Percentiles rank a stretch among this genome's conserved stretches.
Conservation (phyloP, 352 stramenopile genomes). For the Globisporangium yorkense region DNA sequence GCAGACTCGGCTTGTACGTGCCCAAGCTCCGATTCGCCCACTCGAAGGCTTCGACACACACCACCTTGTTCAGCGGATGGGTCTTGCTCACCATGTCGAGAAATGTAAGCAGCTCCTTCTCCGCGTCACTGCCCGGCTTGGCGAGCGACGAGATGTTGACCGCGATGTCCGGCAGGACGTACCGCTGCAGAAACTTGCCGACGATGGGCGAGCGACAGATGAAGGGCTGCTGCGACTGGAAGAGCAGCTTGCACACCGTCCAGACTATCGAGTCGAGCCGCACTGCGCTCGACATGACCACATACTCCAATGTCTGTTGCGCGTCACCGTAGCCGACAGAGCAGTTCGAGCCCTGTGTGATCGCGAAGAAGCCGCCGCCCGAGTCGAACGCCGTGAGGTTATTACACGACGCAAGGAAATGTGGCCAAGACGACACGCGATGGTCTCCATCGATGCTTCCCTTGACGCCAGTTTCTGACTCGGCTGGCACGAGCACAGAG, state of each 20-base stretch:
- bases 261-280: conserved; percentile 23
- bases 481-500: conserved; percentile 1
- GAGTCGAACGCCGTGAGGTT: conserved; percentile 14
- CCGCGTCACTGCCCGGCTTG: conserved; percentile 7
- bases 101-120: conserved; percentile 18
- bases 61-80: conserved; percentile 15
- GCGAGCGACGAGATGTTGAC: conserved; percentile 7
- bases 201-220: conserved; percentile 21
- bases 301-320: conserved; percentile 4
- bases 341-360: conserved; percentile 16
- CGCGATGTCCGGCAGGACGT: conserved; percentile 7
- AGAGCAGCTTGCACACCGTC: conserved; percentile 18
- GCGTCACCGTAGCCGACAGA: conserved; percentile 5
- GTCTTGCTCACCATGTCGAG: conserved; percentile 20
- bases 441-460: not conserved
- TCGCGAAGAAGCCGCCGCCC: conserved; percentile 17
- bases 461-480: not conserved
- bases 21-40: conserved; percentile 11
- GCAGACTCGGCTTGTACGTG: conserved; percentile 8
- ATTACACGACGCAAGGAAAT: conserved; percentile 15
- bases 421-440: conserved; percentile 15
- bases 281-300: conserved; percentile 17
- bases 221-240: conserved; percentile 16
- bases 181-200: conserved; percentile 15
- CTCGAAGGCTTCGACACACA: conserved; percentile 19